Evolutionary conservation across 305 asterid genomes (phyloP), one percentile per base, ranked within the genome.

Genomic region (Lippia alba): DNA sequence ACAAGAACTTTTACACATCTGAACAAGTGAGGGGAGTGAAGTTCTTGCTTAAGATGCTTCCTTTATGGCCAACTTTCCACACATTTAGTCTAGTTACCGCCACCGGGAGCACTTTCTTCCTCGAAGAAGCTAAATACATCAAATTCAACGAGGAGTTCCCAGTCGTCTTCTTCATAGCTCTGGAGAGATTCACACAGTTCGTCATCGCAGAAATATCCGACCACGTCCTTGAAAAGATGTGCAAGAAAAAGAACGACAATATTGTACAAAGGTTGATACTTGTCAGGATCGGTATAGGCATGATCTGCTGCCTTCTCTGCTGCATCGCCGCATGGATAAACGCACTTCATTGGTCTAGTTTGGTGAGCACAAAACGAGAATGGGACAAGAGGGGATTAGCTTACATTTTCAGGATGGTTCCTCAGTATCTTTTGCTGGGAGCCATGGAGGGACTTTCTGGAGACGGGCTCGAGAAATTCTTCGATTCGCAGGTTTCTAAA

Each of bases 61-160:
- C 77, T 2, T 17, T 72, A 18, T 72, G 72, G 77, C 17, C 19
- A 30, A 64, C 61, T 45, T 72, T 64, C 71, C 32, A 64, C 48
- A 46, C 67, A 8, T 46, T 56, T 7, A 64, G 72, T 14, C 19
- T 72, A 1, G 77, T 72, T 6, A 4, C 20, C 3, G 71, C 72
- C 20, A 15, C 61, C 0, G 72, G 72, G 6, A 72, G 55, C 67
- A 72, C 77, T 11, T 72, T 72, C 67, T 72, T 72, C 5, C 8
- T 64, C 6, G 54, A 64, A n/a, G 66, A 72, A 57, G 72, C 77
- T 50, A 20, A 17, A n/a, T 24, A 60, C 30, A 24, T 24, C 30
- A 24, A 24, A 24, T 24, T 59, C 12, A 6, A 66, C 7, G 18
- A 33, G 0, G 3, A 36, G 30, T 9, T 6, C 14, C 17, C 6